Base-by-base conservation (phyloP, 257 asterid genomes). In the Nicotiana tomentosiformis region DNA sequence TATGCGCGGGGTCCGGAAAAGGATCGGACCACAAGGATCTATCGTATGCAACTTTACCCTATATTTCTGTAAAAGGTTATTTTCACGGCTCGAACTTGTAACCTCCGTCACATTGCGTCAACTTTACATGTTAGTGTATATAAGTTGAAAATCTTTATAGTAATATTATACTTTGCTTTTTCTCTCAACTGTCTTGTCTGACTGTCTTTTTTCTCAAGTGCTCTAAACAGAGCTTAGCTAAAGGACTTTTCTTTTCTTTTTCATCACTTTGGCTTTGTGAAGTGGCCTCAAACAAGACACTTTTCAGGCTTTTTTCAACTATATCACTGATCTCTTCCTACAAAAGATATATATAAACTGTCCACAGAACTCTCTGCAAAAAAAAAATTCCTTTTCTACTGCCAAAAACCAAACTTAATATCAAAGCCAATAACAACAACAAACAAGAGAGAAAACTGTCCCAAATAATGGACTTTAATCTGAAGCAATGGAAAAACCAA, bases 401-500 rank as follows among this genome's bases (percentile, higher is more conserved):
- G 49, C 12, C 62, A 49, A 74, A 5, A 74, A 10, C 56, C 55
- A 77, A 18, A 83, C 69, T 35, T 37, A 68, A 78, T 43, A 77
- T 64, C 83, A 66, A 77, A 85, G 66, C 70, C 76, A 62, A 60
- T 26, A 70, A 29, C 60, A 77, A 37, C 84, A 49, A 57, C 20
- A 65, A 64, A 64, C 17, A 32, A 32, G 33, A 2, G 33, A 32
- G 4, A 37, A 84, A 51, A 7, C 12, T 43, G 51, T 43, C 51
- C 51, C 12, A 43, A 43, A 9, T 65, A 16, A 95, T 95, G 98
- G 98, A 93, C 87, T 92, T 93, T 83, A 87, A 89, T 84, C 84
- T 88, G 91, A 93, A 91, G 90, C 95, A 92, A 90, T 91, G 97
- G 97, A 87, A 91, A 88, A 87, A 88, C 37, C 83, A 69, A 66